Conservation (phyloP, 345 rosid species). For the Mangifera indica region DNA sequence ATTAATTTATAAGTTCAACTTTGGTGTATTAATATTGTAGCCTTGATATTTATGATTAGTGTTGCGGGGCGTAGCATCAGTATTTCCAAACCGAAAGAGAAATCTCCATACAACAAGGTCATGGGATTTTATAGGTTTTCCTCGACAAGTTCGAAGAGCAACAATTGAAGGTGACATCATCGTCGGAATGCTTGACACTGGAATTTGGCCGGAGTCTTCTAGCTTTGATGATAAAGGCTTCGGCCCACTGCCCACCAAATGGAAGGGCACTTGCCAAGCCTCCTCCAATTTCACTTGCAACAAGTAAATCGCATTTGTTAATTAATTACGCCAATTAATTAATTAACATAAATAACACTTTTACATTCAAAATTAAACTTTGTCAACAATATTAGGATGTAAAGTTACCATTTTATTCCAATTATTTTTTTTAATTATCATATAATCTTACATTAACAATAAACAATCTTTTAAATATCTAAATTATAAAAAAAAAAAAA, state of each 20-base stretch:
- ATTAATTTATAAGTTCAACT: no score
- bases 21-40: background rate
- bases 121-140: conserved; percentile 27
- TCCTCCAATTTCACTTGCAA: conserved; percentile 29
- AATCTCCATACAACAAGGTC: conserved; percentile 28
- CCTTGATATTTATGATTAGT: background rate
- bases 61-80: conserved; percentile 25
- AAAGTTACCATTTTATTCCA: no score
- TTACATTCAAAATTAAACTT: no score
- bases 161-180: conserved; percentile 10
- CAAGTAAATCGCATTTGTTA: conserved; percentile 7
- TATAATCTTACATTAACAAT: no score
- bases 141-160: background rate
- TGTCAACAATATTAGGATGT: no score
- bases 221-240: conserved; percentile 31
- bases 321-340: no score
- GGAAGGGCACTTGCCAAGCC: conserved; percentile 27
- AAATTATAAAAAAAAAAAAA: no score
- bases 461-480: no score
- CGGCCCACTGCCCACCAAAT: conserved; percentile 28
- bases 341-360: no score
- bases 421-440: no score
- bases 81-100: conserved; percentile 23
- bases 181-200: conserved; percentile 18
- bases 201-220: conserved; percentile 30